Conservation (phyloP, 2,329 filamentous ascomycete genomes). For the Botryotinia calthae region DNA sequence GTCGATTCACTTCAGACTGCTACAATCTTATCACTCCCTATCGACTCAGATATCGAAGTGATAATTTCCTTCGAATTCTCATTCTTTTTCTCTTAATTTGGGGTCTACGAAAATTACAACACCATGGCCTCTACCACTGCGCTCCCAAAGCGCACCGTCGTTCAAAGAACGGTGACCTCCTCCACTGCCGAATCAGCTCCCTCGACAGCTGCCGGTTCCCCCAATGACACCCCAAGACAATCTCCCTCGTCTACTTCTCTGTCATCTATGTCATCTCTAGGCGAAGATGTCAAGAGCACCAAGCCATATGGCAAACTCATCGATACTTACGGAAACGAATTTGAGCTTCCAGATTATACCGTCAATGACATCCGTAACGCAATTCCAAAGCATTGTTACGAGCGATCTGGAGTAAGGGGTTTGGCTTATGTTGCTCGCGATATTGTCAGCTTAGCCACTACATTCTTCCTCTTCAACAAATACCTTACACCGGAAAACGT, state of each 20-base stretch:
- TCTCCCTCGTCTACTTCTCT: conserved; percentile 86
- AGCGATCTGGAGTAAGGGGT: conserved; percentile 75
- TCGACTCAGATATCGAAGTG: not conserved
- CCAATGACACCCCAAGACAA: conserved; percentile 56
- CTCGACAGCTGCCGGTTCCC: conserved; percentile 57
- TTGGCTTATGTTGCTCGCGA: conserved; percentile 85
- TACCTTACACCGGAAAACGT: conserved; percentile 84
- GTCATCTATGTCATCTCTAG: conserved; percentile 75
- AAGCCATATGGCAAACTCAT: conserved; percentile 63
- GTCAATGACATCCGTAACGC: conserved; percentile 97
- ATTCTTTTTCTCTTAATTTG: not conserved
- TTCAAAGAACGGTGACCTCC: conserved; percentile 34
- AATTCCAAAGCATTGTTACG: conserved; percentile 95
- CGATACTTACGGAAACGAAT: conserved; percentile 93
- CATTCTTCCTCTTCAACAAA: conserved; percentile 86
- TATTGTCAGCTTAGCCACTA: conserved; percentile 65
- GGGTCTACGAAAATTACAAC: conserved; percentile 2
- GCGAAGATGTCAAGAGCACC: conserved; percentile 45
- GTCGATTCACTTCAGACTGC: conserved; percentile 7
- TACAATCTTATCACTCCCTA: not conserved
- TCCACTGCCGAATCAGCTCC: conserved; percentile 42
- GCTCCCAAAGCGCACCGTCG: conserved; percentile 26
- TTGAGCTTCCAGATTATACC: conserved; percentile 89
- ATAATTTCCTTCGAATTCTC: not conserved
- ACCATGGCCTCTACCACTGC: conserved; percentile 39